Percentiles rank a stretch among this genome's conserved stretches.
phyloP scores from a whole-genome alignment of 192 early-diverging fungal species.

The Podila horticola region DNA sequence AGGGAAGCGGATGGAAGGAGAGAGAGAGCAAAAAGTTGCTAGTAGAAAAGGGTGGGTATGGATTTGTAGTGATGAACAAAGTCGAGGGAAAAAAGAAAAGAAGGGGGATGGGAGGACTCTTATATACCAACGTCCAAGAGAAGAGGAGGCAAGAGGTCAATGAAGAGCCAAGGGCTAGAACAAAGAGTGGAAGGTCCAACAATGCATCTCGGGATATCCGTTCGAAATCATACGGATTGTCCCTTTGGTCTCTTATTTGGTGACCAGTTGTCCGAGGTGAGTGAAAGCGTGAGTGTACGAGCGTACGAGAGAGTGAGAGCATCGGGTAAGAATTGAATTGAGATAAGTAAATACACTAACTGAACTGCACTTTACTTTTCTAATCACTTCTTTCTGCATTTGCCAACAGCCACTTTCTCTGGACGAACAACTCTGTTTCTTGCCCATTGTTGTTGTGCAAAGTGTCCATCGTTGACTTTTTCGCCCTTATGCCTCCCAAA shows the following conservation, averaged over 20 bases:
- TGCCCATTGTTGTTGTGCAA: not conserved
- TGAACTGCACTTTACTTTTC: too few species aligned
- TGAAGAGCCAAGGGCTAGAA: not conserved
- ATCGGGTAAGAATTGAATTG: too few species aligned
- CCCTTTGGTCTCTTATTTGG: too few species aligned
- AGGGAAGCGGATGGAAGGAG: not conserved
- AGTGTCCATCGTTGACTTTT: not conserved
- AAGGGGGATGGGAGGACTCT: not conserved
- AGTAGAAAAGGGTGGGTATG: not conserved
- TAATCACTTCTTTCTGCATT: too few species aligned
- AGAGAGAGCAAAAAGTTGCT: too few species aligned
- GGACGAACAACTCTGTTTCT: not conserved
- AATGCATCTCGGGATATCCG: too few species aligned
- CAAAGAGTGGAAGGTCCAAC: not conserved
- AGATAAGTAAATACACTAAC: too few species aligned
- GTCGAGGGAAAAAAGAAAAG: not conserved
- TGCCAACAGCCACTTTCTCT: too few species aligned
- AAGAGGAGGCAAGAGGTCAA: not conserved
- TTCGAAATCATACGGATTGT: too few species aligned
- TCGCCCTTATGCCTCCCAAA: conserved; percentile 1
- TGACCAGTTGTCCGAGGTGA: too few species aligned
- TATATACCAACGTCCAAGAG: not conserved
- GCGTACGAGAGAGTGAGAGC: too few species aligned
- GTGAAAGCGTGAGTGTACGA: too few species aligned
- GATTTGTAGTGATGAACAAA: not conserved